Evolutionary conservation across 2,329 filamentous ascomycete species (phyloP), one percentile per base, ranked within the genome.

Genomic region (Dactylellina leptospora): DNA sequence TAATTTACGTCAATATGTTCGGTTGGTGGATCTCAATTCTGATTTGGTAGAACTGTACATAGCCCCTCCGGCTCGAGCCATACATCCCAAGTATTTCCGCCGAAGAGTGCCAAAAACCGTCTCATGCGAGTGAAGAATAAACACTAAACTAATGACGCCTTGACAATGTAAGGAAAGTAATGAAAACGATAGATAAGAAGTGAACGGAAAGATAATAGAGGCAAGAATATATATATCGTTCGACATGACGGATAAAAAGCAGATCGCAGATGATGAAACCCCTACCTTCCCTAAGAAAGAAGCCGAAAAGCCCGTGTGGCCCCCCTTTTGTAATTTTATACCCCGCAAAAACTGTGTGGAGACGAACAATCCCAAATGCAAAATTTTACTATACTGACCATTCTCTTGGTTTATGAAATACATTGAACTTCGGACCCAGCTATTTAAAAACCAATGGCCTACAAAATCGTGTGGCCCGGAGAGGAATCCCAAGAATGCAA

Each of bases 71-170:
- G 42, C 20, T 30, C 59, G 23, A 13, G 23, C 30, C 11, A 8
- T 30, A n/a, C 23, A 9, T 33, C 33, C 42, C 13, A 56, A 33
- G 3, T 47, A 42, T 30, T 45, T 11, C 33, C 11, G 27, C 55
- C 22, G 23, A 61, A 56, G 33, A 56, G 56, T 62, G 50, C 30
- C 56, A 50, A 47, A 50, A 58, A n/a, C 25, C 22, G 45, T 51
- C 13, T 18, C 18, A 55, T 70, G 36, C 22, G 40, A 40, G 56
- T 16, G 45, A 40, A 30, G 5, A 60, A 68, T 64, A 64, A 59
- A 72, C 48, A 72, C 68, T 64, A 55, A 60, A 63, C 63, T 18
- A 53, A 64, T 72, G 68, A 72, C 68, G 68, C 68, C 68, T 72
- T 63, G 25, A 72, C 68, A 50, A 72, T 72, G 68, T 72, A 59